Percentiles rank a stretch among this genome's conserved stretches.
Evolutionary conservation across 495 filamentous ascomycete genomes (phyloP).

Genomic region (Aspergillus conjunctus): DNA sequence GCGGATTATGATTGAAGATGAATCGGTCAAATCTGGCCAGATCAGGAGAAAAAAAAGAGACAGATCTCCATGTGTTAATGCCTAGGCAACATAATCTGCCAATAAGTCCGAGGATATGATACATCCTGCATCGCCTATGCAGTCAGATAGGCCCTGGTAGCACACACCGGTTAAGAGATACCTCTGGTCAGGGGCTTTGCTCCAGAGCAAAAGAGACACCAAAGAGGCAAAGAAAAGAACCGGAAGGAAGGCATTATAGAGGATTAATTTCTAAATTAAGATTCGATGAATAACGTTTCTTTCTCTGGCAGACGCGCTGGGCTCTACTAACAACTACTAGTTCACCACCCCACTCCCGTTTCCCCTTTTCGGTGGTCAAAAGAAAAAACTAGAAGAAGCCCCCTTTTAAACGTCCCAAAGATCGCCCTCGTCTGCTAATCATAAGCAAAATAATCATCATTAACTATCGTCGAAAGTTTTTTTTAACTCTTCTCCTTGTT

Average conservation of each 20-base stretch:
- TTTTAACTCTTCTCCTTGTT: slow-evolving; percentile 23
- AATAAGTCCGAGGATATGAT: too few species aligned
- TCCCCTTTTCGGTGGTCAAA: too few species aligned
- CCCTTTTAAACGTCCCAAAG: too few species aligned
- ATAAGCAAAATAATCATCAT: background rate
- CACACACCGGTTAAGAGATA: background rate
- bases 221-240: background rate
- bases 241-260: background rate
- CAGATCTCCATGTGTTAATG: background rate
- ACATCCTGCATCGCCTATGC: background rate
- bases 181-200: background rate
- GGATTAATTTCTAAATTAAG: background rate
- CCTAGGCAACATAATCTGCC: too few species aligned
- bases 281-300: background rate
- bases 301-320: background rate
- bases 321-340: too few species aligned
- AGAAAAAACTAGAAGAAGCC: too few species aligned
- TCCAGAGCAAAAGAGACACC: background rate
- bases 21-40: background rate
- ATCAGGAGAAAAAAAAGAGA: background rate
- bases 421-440: too few species aligned
- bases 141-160: background rate
- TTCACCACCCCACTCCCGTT: too few species aligned
- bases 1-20: too few species aligned
- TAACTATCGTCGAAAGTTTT: slow-evolving; percentile 19